phyloP scores from a whole-genome alignment of 352 stramenopile species.

The Pythium apleroticum region DNA sequence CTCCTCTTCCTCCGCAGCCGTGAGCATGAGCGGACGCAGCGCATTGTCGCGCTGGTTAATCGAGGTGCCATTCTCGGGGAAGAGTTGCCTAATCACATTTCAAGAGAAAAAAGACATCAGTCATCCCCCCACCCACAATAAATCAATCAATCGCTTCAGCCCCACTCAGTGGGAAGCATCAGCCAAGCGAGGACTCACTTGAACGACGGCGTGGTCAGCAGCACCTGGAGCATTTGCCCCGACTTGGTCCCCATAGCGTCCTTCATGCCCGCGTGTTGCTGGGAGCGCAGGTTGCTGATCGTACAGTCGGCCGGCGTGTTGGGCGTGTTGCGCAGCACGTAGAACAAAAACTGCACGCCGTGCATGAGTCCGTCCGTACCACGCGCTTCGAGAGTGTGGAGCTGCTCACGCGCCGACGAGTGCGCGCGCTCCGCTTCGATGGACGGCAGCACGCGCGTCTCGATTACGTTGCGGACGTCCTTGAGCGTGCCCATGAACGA shows the following conservation, averaged over 20 bases:
- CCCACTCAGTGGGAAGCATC: not conserved
- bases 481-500: constrained; percentile 81
- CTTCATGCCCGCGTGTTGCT: constrained; percentile 84
- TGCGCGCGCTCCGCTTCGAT: constrained; percentile 83
- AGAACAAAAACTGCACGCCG: constrained; percentile 86
- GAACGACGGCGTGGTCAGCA: constrained; percentile 82
- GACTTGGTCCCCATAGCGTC: constrained; percentile 86
- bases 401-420: constrained; percentile 77
- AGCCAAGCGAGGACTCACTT: constrained; percentile 39
- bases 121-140: not conserved
- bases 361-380: constrained; percentile 84
- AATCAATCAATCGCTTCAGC: constrained; percentile 1
- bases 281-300: constrained; percentile 77
- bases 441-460: constrained; percentile 67
- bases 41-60: constrained; percentile 36
- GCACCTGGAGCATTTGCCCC: constrained; percentile 78
- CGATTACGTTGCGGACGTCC: constrained; percentile 79
- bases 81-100: constrained; percentile 40
- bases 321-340: constrained; percentile 79
- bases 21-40: constrained; percentile 56
- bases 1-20: constrained; percentile 67
- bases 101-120: constrained; percentile 2
- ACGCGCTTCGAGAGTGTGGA: constrained; percentile 74
- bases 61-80: constrained; percentile 41
- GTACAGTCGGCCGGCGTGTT: constrained; percentile 84